Conservation (phyloP, 2,329 filamentous ascomycete species). For the Talaromyces albobiverticillius region DNA sequence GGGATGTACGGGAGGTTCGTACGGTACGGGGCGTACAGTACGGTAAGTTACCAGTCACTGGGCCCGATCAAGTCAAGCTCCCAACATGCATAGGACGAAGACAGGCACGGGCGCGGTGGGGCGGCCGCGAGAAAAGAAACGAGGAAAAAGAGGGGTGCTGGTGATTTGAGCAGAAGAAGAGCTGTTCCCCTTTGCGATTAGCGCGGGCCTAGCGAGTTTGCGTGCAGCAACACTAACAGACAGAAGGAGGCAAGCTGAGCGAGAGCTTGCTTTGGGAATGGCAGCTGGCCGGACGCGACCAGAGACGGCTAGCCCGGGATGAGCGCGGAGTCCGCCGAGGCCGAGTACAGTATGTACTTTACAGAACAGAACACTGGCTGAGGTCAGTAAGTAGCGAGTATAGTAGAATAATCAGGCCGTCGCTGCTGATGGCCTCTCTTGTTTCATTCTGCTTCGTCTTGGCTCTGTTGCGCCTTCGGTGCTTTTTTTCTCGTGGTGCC, state of each 20-base stretch:
- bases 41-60: not conserved
- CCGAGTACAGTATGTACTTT: too few species aligned
- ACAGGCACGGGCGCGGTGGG: conserved; percentile 2
- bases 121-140: not conserved
- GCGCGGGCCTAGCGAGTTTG: not conserved
- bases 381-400: too few species aligned
- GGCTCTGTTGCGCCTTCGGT: not conserved
- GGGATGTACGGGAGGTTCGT: not conserved
- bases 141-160: conserved; percentile 4
- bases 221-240: conserved; percentile 2
- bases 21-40: not conserved
- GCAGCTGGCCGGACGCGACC: conserved; percentile 7
- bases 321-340: not conserved
- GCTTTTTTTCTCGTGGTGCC: too few species aligned
- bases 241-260: not conserved
- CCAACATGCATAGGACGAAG: not conserved
- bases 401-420: too few species aligned
- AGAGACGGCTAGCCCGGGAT: conserved; percentile 3
- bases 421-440: not conserved
- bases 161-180: not conserved
- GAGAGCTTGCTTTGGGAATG: not conserved
- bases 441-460: not conserved
- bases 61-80: not conserved
- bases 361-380: too few species aligned
- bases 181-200: not conserved